A percentile compares a stretch with the other conserved stretches of the same genome.
Evolutionary conservation across 257 asterid species (phyloP).

Genomic region (Nicotiana sylvestris): DNA sequence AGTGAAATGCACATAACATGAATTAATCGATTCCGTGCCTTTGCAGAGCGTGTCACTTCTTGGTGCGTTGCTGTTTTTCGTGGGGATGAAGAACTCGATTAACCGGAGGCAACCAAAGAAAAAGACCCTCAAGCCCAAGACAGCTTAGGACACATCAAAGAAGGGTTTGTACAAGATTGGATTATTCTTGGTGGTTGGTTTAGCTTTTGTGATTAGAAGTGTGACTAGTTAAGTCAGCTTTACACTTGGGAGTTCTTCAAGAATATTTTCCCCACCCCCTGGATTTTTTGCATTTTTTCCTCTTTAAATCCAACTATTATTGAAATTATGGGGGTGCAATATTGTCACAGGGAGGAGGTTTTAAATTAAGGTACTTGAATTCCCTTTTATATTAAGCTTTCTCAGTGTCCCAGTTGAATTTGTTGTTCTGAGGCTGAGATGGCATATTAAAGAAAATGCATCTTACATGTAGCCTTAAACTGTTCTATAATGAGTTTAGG

Average conservation of each 20-base stretch:
- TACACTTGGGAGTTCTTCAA: background rate
- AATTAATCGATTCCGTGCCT: background rate
- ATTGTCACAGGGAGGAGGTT: background rate
- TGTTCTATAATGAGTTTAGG: background rate
- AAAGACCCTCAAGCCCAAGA: slow-evolving; percentile 52
- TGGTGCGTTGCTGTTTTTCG: slow-evolving; percentile 72
- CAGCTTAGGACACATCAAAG: slow-evolving; percentile 34
- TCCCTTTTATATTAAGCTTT: background rate
- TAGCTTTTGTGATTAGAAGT: slow-evolving; percentile 5
- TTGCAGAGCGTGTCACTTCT: slow-evolving; percentile 55
- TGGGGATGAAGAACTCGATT: slow-evolving; percentile 77
- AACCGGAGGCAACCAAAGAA: slow-evolving; percentile 57
- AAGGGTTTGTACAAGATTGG: slow-evolving; percentile 16
- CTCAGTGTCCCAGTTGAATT: background rate
- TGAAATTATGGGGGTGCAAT: background rate
- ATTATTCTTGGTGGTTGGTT: slow-evolving; percentile 10
- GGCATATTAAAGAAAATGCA: background rate
- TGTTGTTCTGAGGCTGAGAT: background rate
- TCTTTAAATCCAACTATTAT: background rate
- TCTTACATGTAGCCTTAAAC: background rate
- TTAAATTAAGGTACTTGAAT: background rate
- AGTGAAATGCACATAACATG: slow-evolving; percentile 5
- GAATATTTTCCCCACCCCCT: background rate
- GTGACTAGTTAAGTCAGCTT: background rate
- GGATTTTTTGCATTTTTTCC: background rate